Conservation (phyloP, 805 yeast species). For the Wickerhamiella cacticola region DNA sequence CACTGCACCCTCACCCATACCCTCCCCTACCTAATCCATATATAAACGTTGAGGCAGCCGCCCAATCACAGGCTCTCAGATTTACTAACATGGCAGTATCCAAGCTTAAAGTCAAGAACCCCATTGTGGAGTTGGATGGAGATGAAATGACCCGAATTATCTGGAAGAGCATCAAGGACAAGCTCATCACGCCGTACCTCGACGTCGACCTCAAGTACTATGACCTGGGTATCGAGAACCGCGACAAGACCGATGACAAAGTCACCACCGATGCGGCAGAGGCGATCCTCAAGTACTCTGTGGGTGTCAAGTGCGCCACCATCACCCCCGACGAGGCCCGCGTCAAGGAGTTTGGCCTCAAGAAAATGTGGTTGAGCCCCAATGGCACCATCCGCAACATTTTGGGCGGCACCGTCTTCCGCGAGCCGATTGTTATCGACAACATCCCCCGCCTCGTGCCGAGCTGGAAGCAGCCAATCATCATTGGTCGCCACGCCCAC, state of each 20-base stretch:
- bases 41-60: neutral
- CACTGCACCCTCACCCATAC: neutral
- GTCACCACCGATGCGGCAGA: constrained; percentile 83
- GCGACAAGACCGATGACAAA: constrained; percentile 80
- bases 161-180: constrained; percentile 82
- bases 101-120: constrained; percentile 71
- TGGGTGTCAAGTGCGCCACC: constrained; percentile 95
- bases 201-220: constrained; percentile 83
- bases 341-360: constrained; percentile 77
- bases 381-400: constrained; percentile 95
- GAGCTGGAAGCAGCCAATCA: constrained; percentile 89
- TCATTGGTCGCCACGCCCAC: constrained; percentile 94
- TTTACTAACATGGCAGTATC: constrained; percentile 13
- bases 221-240: constrained; percentile 74
- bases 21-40: neutral
- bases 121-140: constrained; percentile 95
- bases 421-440: constrained; percentile 91
- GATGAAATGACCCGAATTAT: constrained; percentile 96
- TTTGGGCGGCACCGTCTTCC: constrained; percentile 90
- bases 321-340: constrained; percentile 93
- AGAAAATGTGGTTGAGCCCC: constrained; percentile 96
- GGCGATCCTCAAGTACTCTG: constrained; percentile 79
- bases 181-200: constrained; percentile 72
- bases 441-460: constrained; percentile 79
- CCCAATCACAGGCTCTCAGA: neutral